Evolutionary conservation across 768 basidiomycete species (phyloP).

Genomic region (Leccinum arenicola): DNA sequence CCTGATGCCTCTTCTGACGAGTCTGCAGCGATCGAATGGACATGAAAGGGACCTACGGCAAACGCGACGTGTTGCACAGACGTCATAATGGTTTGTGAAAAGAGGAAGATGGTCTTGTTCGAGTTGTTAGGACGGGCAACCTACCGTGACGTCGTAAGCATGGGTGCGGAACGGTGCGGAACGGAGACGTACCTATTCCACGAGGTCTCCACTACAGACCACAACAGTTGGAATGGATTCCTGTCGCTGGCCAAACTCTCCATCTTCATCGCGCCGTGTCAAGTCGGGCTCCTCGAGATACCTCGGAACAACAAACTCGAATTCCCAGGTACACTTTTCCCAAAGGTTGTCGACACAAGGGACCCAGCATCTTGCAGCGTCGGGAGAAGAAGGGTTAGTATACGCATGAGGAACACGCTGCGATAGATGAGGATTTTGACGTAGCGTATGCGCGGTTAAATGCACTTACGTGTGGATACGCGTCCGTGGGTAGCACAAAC

Average conservation of each 20-base stretch:
- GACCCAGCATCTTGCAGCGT: slow-evolving; percentile 97
- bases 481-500: slow-evolving; percentile 76
- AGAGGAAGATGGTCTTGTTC: slow-evolving; percentile 92
- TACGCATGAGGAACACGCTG: slow-evolving; percentile 93
- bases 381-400: slow-evolving; percentile 82
- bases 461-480: slow-evolving; percentile 77
- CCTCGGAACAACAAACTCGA: slow-evolving; percentile 91
- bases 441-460: slow-evolving; percentile 2
- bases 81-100: slow-evolving; percentile 79
- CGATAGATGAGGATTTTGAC: slow-evolving; percentile 16
- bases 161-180: slow-evolving; percentile 2
- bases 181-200: slow-evolving; percentile 72
- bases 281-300: slow-evolving; percentile 59
- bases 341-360: slow-evolving; percentile 93
- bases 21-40: slow-evolving; percentile 66
- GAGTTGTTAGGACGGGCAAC: slow-evolving; percentile 92
- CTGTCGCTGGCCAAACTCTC: slow-evolving; percentile 45
- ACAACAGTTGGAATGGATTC: slow-evolving; percentile 80
- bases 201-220: slow-evolving; percentile 90
- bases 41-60: slow-evolving; percentile 92
- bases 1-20: slow-evolving; percentile 59
- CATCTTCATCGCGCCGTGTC: slow-evolving; percentile 36
- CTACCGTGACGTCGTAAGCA: slow-evolving; percentile 37
- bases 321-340: slow-evolving; percentile 98
- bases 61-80: slow-evolving; percentile 97